Evolutionary conservation across 306 rosid genomes (phyloP), one percentile per base, ranked within the genome.

Genomic region (Geum urbanum): DNA sequence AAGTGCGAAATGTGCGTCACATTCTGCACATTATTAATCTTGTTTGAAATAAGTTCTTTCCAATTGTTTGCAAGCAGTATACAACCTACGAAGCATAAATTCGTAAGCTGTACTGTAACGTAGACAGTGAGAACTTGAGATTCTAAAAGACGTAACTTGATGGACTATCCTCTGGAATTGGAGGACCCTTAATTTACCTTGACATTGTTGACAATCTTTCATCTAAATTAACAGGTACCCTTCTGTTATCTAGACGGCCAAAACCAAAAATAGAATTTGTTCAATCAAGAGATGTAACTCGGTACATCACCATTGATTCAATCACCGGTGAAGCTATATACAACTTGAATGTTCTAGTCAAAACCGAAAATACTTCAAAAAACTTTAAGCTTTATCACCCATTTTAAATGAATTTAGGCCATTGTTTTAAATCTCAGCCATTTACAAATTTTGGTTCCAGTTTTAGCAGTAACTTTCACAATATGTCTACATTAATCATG

Each of bases 111-210:
- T n/a, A n/a, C n/a, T n/a, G n/a, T n/a, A n/a, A n/a, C n/a, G n/a
- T n/a, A n/a, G n/a, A n/a, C n/a, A n/a, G n/a, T n/a, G n/a, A n/a
- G n/a, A n/a, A n/a, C n/a, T n/a, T n/a, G n/a, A n/a, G n/a, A n/a
- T n/a, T n/a, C n/a, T n/a, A n/a, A n/a, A n/a, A n/a, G n/a, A n/a
- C 32, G 1, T 27, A 2, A 27, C 2, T 2, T 2, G 2, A 1
- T 1, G 32, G 2, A 2, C 2, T 27, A 1, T 27, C 32, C 32
- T 27, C 1, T 1, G 1, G 32, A 1, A 27, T 27, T 1, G 1
- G 2, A 27, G 1, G 1, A 1, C 2, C 2, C 1, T 1, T 1
- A 2, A 27, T 2, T 2, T 1, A 27, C 1, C 2, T 27, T 27
- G 1, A 27, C 2, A 1, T 27, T 27, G 32, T 2, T 27, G n/a